These are phyloP conservation scores for Ceratocystis eucalypticola DNA, from an alignment of 2,329 filamentous ascomycete species.

Conservation along the genomic window DNA sequence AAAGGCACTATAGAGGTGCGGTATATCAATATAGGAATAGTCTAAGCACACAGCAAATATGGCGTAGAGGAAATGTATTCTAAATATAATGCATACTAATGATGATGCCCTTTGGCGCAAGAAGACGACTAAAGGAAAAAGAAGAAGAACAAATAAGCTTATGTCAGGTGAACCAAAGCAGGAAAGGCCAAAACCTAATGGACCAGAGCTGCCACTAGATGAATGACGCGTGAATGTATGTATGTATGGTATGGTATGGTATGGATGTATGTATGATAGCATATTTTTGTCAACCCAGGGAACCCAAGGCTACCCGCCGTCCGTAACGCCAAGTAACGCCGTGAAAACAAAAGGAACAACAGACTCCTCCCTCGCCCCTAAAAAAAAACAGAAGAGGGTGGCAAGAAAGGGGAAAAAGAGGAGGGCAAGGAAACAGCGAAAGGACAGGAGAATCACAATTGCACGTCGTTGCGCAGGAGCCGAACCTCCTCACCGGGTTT, in stretches of 20 bases:
- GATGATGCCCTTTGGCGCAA: not conserved
- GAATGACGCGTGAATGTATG: not conserved
- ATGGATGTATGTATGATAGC: not conserved
- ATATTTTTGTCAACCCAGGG: not conserved
- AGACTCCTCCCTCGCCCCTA: constrained; percentile 14
- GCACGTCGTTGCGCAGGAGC: constrained; percentile 72
- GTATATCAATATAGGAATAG: not conserved
- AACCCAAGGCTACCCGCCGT: not conserved
- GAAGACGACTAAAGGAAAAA: not conserved
- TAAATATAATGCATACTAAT: constrained; percentile 5
- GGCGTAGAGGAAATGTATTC: constrained; percentile 5
- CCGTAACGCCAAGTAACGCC: constrained; percentile 2
- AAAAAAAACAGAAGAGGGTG: no score
- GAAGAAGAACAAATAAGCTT: not conserved
- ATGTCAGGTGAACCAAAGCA: not conserved
- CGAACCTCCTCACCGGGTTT: constrained; percentile 92
- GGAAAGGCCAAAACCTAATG: not conserved
- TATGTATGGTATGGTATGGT: not conserved
- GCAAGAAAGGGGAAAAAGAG: not conserved
- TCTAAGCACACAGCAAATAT: not conserved
- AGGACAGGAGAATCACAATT: constrained; percentile 41
- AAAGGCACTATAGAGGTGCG: not conserved
- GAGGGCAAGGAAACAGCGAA: not conserved
- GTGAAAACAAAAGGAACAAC: not conserved
- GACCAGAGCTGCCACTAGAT: not conserved